Percentiles rank a stretch among this genome's conserved stretches.
phyloP scores from a whole-genome alignment of 176 grass and related monocot species.

The Pontederia crassipes region DNA sequence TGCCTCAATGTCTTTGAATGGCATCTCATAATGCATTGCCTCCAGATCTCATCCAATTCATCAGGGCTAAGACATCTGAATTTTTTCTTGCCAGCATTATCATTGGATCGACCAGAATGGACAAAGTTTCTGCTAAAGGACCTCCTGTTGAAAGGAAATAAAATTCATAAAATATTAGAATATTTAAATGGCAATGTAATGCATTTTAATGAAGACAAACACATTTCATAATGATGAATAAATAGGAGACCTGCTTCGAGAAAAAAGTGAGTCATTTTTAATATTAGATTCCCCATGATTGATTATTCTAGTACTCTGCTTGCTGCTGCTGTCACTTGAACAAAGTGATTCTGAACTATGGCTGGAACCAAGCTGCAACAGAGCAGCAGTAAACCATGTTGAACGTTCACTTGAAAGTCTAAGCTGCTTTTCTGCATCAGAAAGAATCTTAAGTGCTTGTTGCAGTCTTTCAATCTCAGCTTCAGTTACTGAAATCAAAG shows the following conservation, averaged over 20 bases:
- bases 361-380: constrained; percentile 83
- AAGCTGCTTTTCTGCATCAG: constrained; percentile 94
- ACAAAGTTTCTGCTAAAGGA: constrained; percentile 36
- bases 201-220: constrained; percentile 28
- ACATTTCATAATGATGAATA: constrained; percentile 18
- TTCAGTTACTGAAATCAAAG: constrained; percentile 61
- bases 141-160: constrained; percentile 31
- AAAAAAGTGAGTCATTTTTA: constrained; percentile 36
- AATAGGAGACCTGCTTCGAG: constrained; percentile 37
- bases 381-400: constrained; percentile 92
- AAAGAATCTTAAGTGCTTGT: constrained; percentile 91
- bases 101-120: constrained; percentile 28
- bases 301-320: constrained; percentile 40
- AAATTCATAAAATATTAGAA: constrained; percentile 12
- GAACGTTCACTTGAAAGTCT: constrained; percentile 87
- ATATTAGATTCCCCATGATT: constrained; percentile 35
- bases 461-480: constrained; percentile 87
- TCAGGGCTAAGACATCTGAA: constrained; percentile 29
- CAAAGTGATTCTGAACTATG: constrained; percentile 59
- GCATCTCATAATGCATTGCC: constrained; percentile 2
- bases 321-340: constrained; percentile 43
- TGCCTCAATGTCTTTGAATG: constrained; percentile 16
- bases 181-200: constrained; percentile 29
- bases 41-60: constrained; percentile 20
- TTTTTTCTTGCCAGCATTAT: constrained; percentile 16